Base-by-base conservation (phyloP, 306 rosid genomes). In the Inga laurina region DNA sequence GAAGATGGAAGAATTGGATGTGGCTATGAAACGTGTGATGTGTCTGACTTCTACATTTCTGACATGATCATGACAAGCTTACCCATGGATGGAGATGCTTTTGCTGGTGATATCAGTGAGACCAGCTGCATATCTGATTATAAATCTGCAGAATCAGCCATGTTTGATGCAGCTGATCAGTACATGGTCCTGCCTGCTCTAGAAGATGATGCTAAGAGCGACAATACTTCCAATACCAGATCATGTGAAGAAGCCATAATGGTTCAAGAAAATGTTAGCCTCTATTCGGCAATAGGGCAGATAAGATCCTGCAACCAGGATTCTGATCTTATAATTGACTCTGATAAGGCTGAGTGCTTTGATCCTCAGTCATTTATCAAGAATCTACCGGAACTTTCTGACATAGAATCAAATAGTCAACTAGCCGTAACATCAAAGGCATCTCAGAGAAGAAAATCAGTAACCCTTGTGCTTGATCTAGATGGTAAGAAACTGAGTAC, bases 391-490 rank as follows among this genome's bases (percentile, higher is more conserved):
- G 98, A 96, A 88, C 90, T 92, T 62, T 92, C 99, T 49, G 94
- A 92, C 68, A 90, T 88, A 76, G 93, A 90, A 76, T 86, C 93
- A 44, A 90, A 86, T 83, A 93, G 83, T 83, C 91, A 91, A 81
- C 86, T 85, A 48, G 82, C 83, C 69, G 78, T 79, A 45, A 59
- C 83, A 81, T 93, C 98, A 2, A 86, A 83, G 85, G 93, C 90
- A 78, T 74, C 87, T 90, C 81, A 80, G 66, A 90, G 88, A 83
- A 83, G 87, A 84, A 96, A 92, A 83, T 78, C 88, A 73, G 90
- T 91, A 54, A 96, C 98, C 56, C 87, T 96, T 67, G 98, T 90
- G 68, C 99, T 96, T 85, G 99, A 96, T 91, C 90, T 96, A 91
- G 99, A 96, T 87, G 99, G 99, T 96, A 94, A 88, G 92, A 79